phyloP scores from a whole-genome alignment of 2,329 filamentous ascomycete genomes.

The Alternaria novae-zelandiae region DNA sequence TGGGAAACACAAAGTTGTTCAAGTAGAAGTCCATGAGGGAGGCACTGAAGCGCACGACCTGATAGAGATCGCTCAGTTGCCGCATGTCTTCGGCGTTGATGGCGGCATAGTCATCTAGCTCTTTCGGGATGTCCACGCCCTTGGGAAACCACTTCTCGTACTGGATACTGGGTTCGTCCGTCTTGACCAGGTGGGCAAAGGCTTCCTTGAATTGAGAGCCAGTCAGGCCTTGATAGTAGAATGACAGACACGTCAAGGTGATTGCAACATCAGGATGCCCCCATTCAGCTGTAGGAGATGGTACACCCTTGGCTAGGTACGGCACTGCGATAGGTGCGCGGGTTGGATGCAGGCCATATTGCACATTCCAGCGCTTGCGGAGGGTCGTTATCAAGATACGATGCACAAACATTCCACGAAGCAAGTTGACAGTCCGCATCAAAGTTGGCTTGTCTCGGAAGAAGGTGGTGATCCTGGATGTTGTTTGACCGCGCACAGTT shows the following conservation, averaged over 20 bases:
- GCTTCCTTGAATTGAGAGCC: conserved; percentile 58
- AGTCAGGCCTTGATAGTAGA: conserved; percentile 67
- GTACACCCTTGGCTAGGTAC: conserved; percentile 68
- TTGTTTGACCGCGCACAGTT: conserved; percentile 19
- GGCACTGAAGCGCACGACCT: conserved; percentile 54
- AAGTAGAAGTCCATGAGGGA: conserved; percentile 68
- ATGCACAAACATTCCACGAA: conserved; percentile 68
- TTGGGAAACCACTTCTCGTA: conserved; percentile 64
- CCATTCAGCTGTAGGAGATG: conserved; percentile 68
- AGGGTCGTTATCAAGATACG: conserved; percentile 65
- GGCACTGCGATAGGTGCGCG: conserved; percentile 69
- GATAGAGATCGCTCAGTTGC: conserved; percentile 56
- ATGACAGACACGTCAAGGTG: conserved; percentile 57
- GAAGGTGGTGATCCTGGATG: conserved; percentile 27
- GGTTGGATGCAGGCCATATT: conserved; percentile 56
- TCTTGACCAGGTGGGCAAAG: conserved; percentile 60
- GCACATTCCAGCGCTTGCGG: conserved; percentile 71
- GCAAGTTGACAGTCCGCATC: conserved; percentile 57
- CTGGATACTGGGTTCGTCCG: conserved; percentile 63
- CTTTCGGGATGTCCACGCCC: conserved; percentile 49
- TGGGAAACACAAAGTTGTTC: conserved; percentile 69
- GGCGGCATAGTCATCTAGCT: conserved; percentile 59
- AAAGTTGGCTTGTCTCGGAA: conserved; percentile 51
- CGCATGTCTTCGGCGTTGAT: conserved; percentile 65
- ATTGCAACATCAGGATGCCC: conserved; percentile 68